Percentiles rank a stretch among this genome's conserved stretches.
Conservation (phyloP, 176 grass and related monocot genomes). For the Typha latifolia region DNA sequence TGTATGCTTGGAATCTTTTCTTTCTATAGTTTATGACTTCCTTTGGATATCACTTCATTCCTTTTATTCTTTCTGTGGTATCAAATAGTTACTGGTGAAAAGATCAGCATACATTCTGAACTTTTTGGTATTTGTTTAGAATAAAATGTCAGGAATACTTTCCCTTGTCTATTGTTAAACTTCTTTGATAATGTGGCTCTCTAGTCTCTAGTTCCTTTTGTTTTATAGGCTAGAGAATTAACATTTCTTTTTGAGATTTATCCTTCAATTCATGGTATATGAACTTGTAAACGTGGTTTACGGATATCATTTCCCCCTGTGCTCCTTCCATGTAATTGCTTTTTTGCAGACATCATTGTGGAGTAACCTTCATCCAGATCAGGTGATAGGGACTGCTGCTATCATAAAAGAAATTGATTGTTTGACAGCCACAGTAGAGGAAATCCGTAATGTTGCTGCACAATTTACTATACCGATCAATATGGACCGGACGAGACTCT, state of each 20-base stretch:
- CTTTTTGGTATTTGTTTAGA: too few species aligned
- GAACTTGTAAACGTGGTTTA: neutral
- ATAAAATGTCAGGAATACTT: too few species aligned
- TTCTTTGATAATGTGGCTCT: too few species aligned
- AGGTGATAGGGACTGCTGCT: constrained; percentile 69
- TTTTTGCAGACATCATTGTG: constrained; percentile 72
- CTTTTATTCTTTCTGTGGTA: too few species aligned
- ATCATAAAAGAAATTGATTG: constrained; percentile 95
- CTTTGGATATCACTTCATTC: too few species aligned
- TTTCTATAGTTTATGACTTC: too few species aligned
- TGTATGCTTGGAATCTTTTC: too few species aligned
- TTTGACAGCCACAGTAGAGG: constrained; percentile 73
- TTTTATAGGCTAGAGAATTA: too few species aligned
- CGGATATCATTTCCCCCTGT: neutral
- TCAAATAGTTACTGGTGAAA: too few species aligned
- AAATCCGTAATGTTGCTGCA: constrained; percentile 59
- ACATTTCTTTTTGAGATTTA: neutral
- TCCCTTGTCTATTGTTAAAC: too few species aligned
- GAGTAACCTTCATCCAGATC: constrained; percentile 88
- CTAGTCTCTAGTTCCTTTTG: too few species aligned
- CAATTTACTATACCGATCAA: constrained; percentile 49
- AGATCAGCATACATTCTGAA: too few species aligned
- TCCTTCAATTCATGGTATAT: neutral
- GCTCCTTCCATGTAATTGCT: neutral
- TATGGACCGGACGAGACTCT: constrained; percentile 49